Evolutionary conservation across 1,284 basidiomycete species (phyloP).

Genomic region (Heliocybe sulcata): DNA sequence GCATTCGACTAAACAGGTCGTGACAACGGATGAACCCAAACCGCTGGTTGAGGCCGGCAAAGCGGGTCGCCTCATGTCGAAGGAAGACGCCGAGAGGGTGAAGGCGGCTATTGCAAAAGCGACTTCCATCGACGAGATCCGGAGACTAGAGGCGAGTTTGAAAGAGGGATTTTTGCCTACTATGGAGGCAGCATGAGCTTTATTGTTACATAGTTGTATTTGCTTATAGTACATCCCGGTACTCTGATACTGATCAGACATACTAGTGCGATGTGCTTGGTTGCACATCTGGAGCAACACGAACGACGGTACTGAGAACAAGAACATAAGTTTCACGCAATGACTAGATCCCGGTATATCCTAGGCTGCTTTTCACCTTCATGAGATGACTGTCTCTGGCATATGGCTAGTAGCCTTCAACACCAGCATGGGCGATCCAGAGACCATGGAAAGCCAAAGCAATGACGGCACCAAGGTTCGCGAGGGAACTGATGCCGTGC

Average conservation of each 20-base stretch:
- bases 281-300: no score
- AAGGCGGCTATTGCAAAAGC: slow-evolving; percentile 88
- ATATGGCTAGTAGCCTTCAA: slow-evolving; percentile 13
- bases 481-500: slow-evolving; percentile 63
- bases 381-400: background rate
- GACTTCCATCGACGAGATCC: slow-evolving; percentile 86
- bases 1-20: slow-evolving; percentile 45
- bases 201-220: background rate
- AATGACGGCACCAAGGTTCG: slow-evolving; percentile 57
- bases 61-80: slow-evolving; percentile 84
- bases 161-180: slow-evolving; percentile 78
- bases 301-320: no score
- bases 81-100: slow-evolving; percentile 87
- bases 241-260: background rate
- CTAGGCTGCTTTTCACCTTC: no score
- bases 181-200: background rate
- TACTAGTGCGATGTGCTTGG: background rate
- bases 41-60: slow-evolving; percentile 48
- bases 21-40: slow-evolving; percentile 70
- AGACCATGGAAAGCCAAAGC: slow-evolving; percentile 67
- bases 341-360: no score
- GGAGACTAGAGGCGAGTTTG: slow-evolving; percentile 81
- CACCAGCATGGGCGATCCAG: slow-evolving; percentile 53
- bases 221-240: background rate
- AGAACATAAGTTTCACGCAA: no score